Base-by-base conservation (phyloP, 345 rosid genomes). In the Gossypioides kirkii region DNA sequence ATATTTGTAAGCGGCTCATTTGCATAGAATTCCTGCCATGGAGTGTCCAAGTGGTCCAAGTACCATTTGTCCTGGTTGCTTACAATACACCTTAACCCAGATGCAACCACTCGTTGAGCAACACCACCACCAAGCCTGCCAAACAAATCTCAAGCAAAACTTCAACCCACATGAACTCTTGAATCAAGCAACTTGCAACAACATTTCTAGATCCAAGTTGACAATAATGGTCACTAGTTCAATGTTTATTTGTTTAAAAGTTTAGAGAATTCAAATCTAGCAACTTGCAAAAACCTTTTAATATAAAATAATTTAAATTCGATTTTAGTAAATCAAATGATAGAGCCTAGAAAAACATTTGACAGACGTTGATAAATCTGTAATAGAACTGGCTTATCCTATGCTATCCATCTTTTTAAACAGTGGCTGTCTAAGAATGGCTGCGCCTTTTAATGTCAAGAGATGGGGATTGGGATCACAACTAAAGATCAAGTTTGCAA, bases 11-110 rank as follows among this genome's bases (percentile, higher is more conserved):
- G 80, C 10, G 96, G 93, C 70, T 90, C 96, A 23, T 88, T 88
- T 61, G 10, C 32, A 60, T 90, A 90, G 77, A 90, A 86, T 32
- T 69, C 77, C 77, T 84, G 74, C 93, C 93, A 90, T 13, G 80
- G 54, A 23, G 86, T 74, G 69, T 85, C 86, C 82, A 87, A 78
- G 82, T 88, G 88, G 66, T 88, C 88, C 58, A 90, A 80, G 55
- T 88, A 90, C 96, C 96, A 90, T 71, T 82, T 82, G 50, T 88
- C 91, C 80, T 88, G 89, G 82, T 90, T 88, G 90, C 96, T 88
- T 42, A 90, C 87, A 47, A 88, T 88, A 79, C 93, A 88, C 68
- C 90, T 79, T 43, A 90, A 74, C 50, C 93, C 93, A 12, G 90
- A 63, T n/a, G 77, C 81, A 10, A 88, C 91, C 72, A 86, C 91